These are phyloP conservation scores for Termitomyces sp. DNA, from an alignment of 768 basidiomycete genomes.

Conservation along the genomic window DNA sequence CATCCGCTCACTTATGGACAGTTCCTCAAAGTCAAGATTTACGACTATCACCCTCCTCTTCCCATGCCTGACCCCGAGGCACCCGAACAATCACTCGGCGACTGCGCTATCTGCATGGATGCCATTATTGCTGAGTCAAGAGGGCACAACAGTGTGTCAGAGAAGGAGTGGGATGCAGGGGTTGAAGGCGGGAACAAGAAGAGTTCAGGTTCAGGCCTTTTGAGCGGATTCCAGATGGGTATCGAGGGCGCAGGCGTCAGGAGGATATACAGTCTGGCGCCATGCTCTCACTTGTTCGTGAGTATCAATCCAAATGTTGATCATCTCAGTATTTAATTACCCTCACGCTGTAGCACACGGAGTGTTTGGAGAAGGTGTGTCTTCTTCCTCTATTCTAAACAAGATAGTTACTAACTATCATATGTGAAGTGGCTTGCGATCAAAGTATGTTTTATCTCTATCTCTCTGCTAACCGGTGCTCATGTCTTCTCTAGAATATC, in stretches of 20 bases:
- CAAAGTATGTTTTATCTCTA: slow-evolving; percentile 43
- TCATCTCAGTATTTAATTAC: not conserved
- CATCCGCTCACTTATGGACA: slow-evolving; percentile 22
- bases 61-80: slow-evolving; percentile 72
- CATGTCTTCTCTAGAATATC: slow-evolving; percentile 56
- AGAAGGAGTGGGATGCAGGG: slow-evolving; percentile 27
- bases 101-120: slow-evolving; percentile 95
- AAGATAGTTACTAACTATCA: slow-evolving; percentile 11
- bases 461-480: not conserved
- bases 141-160: slow-evolving; percentile 28
- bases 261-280: slow-evolving; percentile 80
- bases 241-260: slow-evolving; percentile 43
- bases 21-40: slow-evolving; percentile 58
- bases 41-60: slow-evolving; percentile 85
- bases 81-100: slow-evolving; percentile 72
- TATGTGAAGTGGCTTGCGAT: slow-evolving; percentile 66
- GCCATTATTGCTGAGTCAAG: slow-evolving; percentile 57
- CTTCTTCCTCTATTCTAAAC: not conserved
- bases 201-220: slow-evolving; percentile 31
- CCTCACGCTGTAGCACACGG: slow-evolving; percentile 61
- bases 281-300: slow-evolving; percentile 87
- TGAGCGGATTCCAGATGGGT: slow-evolving; percentile 42
- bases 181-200: slow-evolving; percentile 23
- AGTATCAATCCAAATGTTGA: slow-evolving; percentile 25
- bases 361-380: slow-evolving; percentile 75